Percentiles rank a stretch among this genome's conserved stretches.
Evolutionary conservation across 164 flowering plant species (phyloP).

Genomic region (Euptelea pleiosperma): DNA sequence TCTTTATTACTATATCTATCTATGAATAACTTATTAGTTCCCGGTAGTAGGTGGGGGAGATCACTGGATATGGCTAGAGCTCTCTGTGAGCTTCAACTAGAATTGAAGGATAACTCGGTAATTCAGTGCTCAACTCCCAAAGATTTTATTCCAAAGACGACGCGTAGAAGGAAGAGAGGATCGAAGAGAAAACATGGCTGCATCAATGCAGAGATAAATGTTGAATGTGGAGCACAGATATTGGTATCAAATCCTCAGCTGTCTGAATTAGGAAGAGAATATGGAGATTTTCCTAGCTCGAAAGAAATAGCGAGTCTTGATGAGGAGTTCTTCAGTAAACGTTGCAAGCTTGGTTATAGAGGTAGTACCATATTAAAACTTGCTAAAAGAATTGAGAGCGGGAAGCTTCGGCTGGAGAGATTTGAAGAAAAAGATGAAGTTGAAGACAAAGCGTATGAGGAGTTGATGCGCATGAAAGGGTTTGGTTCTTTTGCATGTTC

Average conservation of each 20-base stretch:
- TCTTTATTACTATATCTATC: too few relatives aligned
- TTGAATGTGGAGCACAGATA: too few relatives aligned
- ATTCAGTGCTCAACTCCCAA: too few relatives aligned
- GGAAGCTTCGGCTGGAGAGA: too few relatives aligned
- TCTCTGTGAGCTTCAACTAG: not conserved
- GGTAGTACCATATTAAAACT: not conserved
- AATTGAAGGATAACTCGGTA: not conserved
- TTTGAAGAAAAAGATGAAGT: not conserved
- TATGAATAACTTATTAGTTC: too few relatives aligned
- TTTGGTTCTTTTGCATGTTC: not conserved
- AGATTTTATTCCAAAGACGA: too few relatives aligned
- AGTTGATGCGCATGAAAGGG: not conserved
- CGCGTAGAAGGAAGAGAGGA: not conserved
- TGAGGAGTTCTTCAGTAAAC: not conserved
- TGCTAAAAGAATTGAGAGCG: not conserved
- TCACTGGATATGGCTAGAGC: not conserved
- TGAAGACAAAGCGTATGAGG: not conserved
- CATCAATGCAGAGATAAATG: too few relatives aligned
- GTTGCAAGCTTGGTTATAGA: not conserved
- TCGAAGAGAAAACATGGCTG: not conserved
- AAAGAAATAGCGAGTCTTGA: not conserved
- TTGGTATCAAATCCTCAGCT: too few relatives aligned
- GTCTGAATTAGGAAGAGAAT: too few relatives aligned
- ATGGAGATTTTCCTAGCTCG: not conserved
- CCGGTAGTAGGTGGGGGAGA: not conserved